These are phyloP conservation scores for Suillus cothurnatus DNA, from an alignment of 768 basidiomycete species.

Conservation along the genomic window DNA sequence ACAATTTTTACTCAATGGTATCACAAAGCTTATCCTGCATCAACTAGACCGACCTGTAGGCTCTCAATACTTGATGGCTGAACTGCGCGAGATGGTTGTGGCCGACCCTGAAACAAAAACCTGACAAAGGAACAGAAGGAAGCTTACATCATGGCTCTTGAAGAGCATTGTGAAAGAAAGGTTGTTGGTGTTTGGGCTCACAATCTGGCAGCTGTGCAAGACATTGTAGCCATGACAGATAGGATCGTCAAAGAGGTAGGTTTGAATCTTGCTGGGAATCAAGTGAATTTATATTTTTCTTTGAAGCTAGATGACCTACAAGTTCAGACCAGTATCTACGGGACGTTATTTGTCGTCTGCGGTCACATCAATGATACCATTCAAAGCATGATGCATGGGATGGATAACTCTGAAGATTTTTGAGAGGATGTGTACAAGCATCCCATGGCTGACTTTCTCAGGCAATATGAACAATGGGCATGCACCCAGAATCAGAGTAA, in stretches of 20 bases:
- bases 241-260: too few species aligned
- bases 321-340: too few species aligned
- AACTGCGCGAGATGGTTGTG: not conserved
- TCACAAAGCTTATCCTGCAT: not conserved
- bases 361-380: too few species aligned
- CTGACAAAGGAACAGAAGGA: not conserved
- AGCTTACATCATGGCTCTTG: not conserved
- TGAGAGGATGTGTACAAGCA: too few species aligned
- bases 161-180: conserved; percentile 4
- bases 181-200: not conserved
- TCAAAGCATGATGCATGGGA: too few species aligned
- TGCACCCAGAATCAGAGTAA: conserved; percentile 12
- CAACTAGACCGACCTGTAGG: conserved; percentile 6
- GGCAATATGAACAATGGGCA: conserved; percentile 16
- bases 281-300: too few species aligned
- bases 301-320: too few species aligned
- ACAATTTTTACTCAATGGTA: not conserved
- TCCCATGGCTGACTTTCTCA: too few species aligned
- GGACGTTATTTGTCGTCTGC: too few species aligned
- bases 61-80: not conserved
- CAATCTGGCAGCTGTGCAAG: conserved; percentile 2
- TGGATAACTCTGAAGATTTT: too few species aligned
- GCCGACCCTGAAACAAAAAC: conserved; percentile 1
- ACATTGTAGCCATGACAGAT: not conserved
- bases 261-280: too few species aligned